Evolutionary conservation across 2,329 filamentous ascomycete species (phyloP).

Genomic region (Apiospora marii): DNA sequence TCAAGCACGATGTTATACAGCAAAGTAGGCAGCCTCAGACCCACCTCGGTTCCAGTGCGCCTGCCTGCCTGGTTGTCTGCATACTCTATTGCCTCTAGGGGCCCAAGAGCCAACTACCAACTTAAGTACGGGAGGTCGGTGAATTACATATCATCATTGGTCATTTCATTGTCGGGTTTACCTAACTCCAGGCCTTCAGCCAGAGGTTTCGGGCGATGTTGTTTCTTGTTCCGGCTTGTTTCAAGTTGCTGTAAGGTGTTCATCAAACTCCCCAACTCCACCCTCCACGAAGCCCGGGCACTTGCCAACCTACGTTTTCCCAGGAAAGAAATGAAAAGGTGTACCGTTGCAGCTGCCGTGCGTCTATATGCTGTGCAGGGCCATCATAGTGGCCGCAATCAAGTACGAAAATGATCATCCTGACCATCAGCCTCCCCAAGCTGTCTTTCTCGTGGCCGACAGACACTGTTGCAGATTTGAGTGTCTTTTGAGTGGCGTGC

Average conservation of each 20-base stretch:
- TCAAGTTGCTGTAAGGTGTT: constrained; percentile 2
- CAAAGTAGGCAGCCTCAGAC: background rate
- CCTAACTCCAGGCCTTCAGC: background rate
- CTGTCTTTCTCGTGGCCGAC: background rate
- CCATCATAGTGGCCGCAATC: background rate
- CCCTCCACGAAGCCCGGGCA: background rate
- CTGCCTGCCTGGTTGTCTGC: background rate
- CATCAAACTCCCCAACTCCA: background rate
- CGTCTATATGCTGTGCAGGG: too few species aligned
- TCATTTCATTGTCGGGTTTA: background rate
- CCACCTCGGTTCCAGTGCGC: background rate
- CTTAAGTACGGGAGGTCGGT: too few species aligned
- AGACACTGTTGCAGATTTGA: background rate
- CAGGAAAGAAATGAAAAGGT: background rate
- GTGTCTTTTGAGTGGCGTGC: background rate
- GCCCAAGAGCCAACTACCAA: background rate
- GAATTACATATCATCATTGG: background rate
- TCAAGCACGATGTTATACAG: background rate
- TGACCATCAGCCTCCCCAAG: background rate
- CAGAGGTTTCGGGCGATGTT: background rate
- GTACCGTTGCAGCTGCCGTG: too few species aligned
- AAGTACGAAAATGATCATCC: background rate
- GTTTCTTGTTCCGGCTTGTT: background rate
- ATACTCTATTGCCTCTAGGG: background rate
- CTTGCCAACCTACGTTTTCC: background rate